phyloP scores from a whole-genome alignment of 257 asterid species.

The Knoxia roxburghii region DNA sequence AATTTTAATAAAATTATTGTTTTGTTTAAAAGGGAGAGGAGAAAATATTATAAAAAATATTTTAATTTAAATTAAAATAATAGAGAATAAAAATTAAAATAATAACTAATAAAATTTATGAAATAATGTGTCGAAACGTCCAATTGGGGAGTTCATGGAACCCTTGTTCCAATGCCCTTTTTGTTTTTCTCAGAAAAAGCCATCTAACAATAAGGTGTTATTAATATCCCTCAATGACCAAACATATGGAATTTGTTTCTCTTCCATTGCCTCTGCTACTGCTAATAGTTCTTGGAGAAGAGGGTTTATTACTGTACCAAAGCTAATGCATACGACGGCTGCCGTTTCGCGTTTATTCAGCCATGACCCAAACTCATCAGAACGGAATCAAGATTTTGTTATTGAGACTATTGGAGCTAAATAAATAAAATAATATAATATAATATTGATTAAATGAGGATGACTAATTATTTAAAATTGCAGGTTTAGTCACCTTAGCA shows the following conservation, averaged over 20 bases:
- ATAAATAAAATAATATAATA: too few relatives aligned
- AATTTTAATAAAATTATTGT: too few relatives aligned
- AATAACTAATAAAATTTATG: constrained; percentile 14
- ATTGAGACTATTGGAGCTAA: too few relatives aligned
- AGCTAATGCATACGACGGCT: constrained; percentile 58
- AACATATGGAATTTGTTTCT: constrained; percentile 37
- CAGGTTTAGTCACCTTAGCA: too few relatives aligned
- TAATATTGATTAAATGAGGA: too few relatives aligned
- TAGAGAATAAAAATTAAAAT: too few relatives aligned
- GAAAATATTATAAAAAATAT: too few relatives aligned
- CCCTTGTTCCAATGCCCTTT: background rate
- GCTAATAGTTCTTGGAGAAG: constrained; percentile 47
- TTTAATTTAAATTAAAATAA: too few relatives aligned
- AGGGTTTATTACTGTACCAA: constrained; percentile 52
- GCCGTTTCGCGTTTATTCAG: constrained; percentile 8
- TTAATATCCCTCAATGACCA: constrained; percentile 44
- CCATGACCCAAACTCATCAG: constrained; percentile 27
- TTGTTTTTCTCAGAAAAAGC: constrained; percentile 1
- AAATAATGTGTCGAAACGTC: constrained; percentile 11
- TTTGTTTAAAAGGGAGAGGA: too few relatives aligned
- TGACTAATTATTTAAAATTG: too few relatives aligned
- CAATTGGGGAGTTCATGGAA: constrained; percentile 19
- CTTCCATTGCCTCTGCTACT: constrained; percentile 55
- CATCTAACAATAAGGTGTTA: background rate
- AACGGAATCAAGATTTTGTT: too few relatives aligned